Percentiles rank a stretch among this genome's conserved stretches.
phyloP scores from a whole-genome alignment of 2,329 filamentous ascomycete species.

The Albifimbria verrucaria region DNA sequence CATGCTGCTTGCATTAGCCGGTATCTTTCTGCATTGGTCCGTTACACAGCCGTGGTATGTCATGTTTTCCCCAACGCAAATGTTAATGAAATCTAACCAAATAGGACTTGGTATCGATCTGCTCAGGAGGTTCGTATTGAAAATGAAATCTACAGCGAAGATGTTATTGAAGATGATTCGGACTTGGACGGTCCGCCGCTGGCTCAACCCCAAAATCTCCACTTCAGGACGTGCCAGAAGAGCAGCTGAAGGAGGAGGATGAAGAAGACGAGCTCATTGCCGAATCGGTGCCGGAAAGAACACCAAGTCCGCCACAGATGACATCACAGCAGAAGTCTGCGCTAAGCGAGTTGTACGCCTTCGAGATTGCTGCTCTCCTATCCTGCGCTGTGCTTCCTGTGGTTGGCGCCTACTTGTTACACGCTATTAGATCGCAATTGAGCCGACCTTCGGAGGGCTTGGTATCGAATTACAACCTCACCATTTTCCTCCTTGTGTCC shows the following conservation, averaged over 20 bases:
- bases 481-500: slow-evolving; percentile 82
- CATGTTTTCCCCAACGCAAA: neutral
- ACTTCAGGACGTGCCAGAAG: slow-evolving; percentile 44
- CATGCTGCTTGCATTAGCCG: slow-evolving; percentile 74
- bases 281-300: slow-evolving; percentile 10
- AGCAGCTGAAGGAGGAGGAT: slow-evolving; percentile 38
- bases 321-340: slow-evolving; percentile 35
- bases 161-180: slow-evolving; percentile 43
- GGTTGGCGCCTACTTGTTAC: slow-evolving; percentile 78
- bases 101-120: slow-evolving; percentile 62
- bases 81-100: neutral
- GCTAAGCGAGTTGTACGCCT: slow-evolving; percentile 63
- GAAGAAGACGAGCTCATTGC: slow-evolving; percentile 14
- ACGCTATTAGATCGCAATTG: slow-evolving; percentile 75
- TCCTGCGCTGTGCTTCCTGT: slow-evolving; percentile 79
- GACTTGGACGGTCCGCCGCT: slow-evolving; percentile 22
- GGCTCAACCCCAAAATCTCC: slow-evolving; percentile 11
- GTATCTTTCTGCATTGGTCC: slow-evolving; percentile 88
- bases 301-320: slow-evolving; percentile 5
- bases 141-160: slow-evolving; percentile 40
- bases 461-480: slow-evolving; percentile 89
- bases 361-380: slow-evolving; percentile 71
- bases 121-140: slow-evolving; percentile 60
- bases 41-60: slow-evolving; percentile 82
- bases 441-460: slow-evolving; percentile 81